These are phyloP conservation scores for Boletus sp. DNA, from an alignment of 768 basidiomycete species.

Conservation along the genomic window DNA sequence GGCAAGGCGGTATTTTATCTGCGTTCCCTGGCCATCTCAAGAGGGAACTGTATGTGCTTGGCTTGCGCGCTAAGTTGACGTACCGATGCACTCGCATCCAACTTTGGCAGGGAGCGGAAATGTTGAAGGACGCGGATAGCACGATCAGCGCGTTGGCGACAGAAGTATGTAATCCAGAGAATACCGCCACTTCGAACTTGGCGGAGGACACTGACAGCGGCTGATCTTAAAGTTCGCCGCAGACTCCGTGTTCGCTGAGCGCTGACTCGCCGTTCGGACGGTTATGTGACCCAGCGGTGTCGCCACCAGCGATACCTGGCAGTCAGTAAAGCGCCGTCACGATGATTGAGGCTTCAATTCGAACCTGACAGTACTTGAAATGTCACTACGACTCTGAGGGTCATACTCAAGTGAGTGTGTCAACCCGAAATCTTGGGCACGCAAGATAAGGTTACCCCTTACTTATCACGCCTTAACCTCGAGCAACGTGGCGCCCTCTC, in stretches of 20 bases:
- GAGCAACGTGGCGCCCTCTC: neutral
- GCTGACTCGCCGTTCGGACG: neutral
- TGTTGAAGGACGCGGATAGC: neutral
- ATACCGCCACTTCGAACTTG: neutral
- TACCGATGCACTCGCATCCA: neutral
- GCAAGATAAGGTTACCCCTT: neutral
- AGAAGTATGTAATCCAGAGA: too few species aligned
- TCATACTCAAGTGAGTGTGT: too few species aligned
- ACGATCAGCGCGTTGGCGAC: too few species aligned
- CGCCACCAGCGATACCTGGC: neutral
- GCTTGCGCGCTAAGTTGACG: too few species aligned
- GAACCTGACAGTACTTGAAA: too few species aligned
- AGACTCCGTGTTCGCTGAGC: neutral
- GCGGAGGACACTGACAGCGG: neutral
- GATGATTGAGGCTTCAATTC: too few species aligned
- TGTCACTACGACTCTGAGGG: too few species aligned
- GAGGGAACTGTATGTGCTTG: too few species aligned
- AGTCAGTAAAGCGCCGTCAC: neutral
- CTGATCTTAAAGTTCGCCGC: neutral
- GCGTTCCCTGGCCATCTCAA: neutral
- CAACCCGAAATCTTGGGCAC: neutral
- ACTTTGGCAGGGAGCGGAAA: neutral
- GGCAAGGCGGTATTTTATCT: neutral
- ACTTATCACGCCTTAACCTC: neutral
- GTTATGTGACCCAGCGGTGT: neutral